These are phyloP conservation scores for Dactylellina cionopaga DNA, from an alignment of 2,329 filamentous ascomycete genomes.

Conservation along the genomic window DNA sequence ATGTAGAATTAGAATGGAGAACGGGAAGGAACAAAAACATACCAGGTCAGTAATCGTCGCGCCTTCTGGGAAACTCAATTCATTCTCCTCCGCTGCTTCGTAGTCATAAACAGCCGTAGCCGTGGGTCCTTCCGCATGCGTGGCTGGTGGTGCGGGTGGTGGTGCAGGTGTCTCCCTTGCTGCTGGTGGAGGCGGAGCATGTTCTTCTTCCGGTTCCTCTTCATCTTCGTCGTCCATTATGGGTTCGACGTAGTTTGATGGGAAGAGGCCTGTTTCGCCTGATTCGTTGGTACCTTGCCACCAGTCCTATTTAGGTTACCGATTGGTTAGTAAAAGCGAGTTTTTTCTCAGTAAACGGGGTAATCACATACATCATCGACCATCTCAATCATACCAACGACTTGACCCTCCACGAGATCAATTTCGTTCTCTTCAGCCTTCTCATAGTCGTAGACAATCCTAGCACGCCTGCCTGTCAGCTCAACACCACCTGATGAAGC, in stretches of 20 bases:
- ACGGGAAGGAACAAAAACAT: constrained; percentile 62
- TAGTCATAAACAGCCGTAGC: constrained; percentile 94
- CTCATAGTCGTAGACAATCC: constrained; percentile 94
- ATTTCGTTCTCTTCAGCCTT: constrained; percentile 98
- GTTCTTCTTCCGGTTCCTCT: constrained; percentile 50
- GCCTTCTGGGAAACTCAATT: constrained; percentile 85
- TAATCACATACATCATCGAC: constrained; percentile 75
- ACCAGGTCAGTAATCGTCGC: constrained; percentile 82
- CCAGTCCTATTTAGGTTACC: constrained; percentile 75
- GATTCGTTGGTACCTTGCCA: constrained; percentile 92
- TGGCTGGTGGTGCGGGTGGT: constrained; percentile 60
- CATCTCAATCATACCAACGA: constrained; percentile 92
- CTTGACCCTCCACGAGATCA: constrained; percentile 86
- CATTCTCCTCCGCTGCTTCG: constrained; percentile 94
- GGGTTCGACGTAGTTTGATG: constrained; percentile 91
- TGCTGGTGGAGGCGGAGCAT: constrained; percentile 51
- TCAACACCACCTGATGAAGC: constrained; percentile 62
- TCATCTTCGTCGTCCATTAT: constrained; percentile 59
- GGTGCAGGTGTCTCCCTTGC: constrained; percentile 53
- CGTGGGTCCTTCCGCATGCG: constrained; percentile 66
- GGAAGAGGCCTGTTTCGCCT: constrained; percentile 90
- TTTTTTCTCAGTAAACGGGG: too few relatives aligned
- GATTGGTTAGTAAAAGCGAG: constrained; percentile 14
- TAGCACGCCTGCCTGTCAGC: constrained; percentile 70
- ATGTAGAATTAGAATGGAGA: not conserved